phyloP scores from a whole-genome alignment of 2,329 filamentous ascomycete species.

The Fusarium sp. region DNA sequence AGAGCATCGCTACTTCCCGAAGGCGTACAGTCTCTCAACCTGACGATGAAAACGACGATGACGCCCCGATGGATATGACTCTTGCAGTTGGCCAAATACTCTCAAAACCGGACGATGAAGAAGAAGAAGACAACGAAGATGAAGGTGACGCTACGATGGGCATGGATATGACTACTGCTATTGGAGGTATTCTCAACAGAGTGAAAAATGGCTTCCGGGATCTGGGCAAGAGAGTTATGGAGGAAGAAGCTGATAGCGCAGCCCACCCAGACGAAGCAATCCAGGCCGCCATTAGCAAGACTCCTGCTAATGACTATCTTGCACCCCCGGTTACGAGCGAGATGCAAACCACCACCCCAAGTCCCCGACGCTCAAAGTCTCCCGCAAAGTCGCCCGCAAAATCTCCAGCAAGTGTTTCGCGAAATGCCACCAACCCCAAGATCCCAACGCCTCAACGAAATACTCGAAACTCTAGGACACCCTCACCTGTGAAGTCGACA shows the following conservation, averaged over 20 bases:
- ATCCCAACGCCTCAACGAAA: conserved; percentile 55
- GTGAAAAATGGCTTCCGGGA: conserved; percentile 47
- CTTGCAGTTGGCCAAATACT: conserved; percentile 67
- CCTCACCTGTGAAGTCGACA: conserved; percentile 41
- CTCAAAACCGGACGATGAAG: conserved; percentile 49
- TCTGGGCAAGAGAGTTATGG: conserved; percentile 67
- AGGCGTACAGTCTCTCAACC: conserved; percentile 47
- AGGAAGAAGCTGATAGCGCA: conserved; percentile 65
- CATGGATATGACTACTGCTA: conserved; percentile 75
- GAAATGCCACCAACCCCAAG: conserved; percentile 58
- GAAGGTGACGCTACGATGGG: conserved; percentile 54
- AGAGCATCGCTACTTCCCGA: conserved; percentile 39
- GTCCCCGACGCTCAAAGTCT: conserved; percentile 66
- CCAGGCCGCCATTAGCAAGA: conserved; percentile 41
- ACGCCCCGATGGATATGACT: conserved; percentile 67
- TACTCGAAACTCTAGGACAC: conserved; percentile 36
- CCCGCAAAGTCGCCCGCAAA: conserved; percentile 64
- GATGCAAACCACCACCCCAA: conserved; percentile 54
- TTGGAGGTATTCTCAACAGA: conserved; percentile 68
- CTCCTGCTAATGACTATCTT: conserved; percentile 31
- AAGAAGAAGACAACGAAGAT: conserved; percentile 47
- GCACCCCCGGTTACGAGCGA: conserved; percentile 48
- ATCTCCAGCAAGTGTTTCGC: conserved; percentile 61
- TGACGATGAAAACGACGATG: conserved; percentile 47
- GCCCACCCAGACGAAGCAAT: conserved; percentile 57